These are phyloP conservation scores for Santalum album DNA, from an alignment of 164 flowering plant species.

Conservation along the genomic window DNA sequence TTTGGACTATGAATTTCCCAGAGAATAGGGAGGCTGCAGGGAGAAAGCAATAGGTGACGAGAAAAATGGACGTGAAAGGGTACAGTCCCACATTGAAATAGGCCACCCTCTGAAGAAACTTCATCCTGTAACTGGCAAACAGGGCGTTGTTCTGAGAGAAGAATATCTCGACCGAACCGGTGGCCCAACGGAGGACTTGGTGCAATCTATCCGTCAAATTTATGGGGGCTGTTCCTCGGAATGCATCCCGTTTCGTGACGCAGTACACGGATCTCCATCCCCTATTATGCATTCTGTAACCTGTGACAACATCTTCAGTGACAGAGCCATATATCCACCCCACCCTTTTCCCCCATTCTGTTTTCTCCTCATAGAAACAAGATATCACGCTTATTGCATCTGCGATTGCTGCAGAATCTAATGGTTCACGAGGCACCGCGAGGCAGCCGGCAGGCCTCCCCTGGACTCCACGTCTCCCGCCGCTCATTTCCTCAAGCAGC, in stretches of 20 bases:
- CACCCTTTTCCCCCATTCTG: conserved; percentile 87
- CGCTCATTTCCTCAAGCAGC: conserved; percentile 52
- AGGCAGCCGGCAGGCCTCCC: conserved; percentile 83
- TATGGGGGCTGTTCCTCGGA: conserved; percentile 96
- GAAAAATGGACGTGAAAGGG: conserved; percentile 84
- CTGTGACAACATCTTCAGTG: conserved; percentile 95
- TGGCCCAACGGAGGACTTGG: conserved; percentile 96
- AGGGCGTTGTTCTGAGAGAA: conserved; percentile 87
- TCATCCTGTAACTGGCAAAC: conserved; percentile 63
- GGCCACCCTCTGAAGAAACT: conserved; percentile 73
- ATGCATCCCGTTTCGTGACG: conserved; percentile 83
- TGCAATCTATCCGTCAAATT: conserved; percentile 85
- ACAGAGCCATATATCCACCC: conserved; percentile 99
- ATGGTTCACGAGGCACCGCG: conserved; percentile 75
- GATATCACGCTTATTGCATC: conserved; percentile 82
- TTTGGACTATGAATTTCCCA: conserved; percentile 79
- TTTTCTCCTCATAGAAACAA: conserved; percentile 82
- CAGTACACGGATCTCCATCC: conserved; percentile 96
- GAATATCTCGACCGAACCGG: conserved; percentile 93
- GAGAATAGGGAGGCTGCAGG: conserved; percentile 87
- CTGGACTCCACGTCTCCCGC: conserved; percentile 31
- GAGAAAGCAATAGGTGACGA: conserved; percentile 69
- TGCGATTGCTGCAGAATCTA: conserved; percentile 80
- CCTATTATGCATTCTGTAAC: conserved; percentile 90
- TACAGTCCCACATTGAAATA: conserved; percentile 82